A percentile compares a stretch with the other conserved stretches of the same genome.
Evolutionary conservation across 352 stramenopile species (phyloP).

Genomic region (Phytophthora pini): DNA sequence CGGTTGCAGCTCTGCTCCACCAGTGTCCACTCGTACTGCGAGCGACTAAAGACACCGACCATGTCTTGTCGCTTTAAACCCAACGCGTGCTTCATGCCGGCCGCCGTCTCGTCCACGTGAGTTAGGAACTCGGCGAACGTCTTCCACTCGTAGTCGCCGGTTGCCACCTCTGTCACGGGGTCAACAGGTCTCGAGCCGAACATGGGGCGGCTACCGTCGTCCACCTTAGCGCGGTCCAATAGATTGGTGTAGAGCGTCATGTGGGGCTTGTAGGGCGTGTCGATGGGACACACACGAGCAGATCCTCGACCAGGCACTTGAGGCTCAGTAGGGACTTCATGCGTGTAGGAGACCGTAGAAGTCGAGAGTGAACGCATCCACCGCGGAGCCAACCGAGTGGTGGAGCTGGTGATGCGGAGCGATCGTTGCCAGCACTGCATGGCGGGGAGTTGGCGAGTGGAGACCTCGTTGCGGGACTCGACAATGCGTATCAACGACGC

Average conservation of each 20-base stretch:
- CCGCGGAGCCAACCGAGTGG: neutral
- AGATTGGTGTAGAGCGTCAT: constrained; percentile 71
- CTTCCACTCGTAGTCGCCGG: constrained; percentile 54
- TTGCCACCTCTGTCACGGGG: constrained; percentile 33
- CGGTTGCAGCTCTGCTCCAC: constrained; percentile 67
- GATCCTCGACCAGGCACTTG: constrained; percentile 22
- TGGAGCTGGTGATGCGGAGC: neutral
- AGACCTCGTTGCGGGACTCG: neutral
- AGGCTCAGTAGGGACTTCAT: constrained; percentile 11
- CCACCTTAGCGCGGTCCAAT: constrained; percentile 48
- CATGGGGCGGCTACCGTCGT: constrained; percentile 54
- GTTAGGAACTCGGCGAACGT: constrained; percentile 60
- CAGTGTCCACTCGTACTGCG: constrained; percentile 69
- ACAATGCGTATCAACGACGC: constrained; percentile 9
- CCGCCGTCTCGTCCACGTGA: constrained; percentile 43
- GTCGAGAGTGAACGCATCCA: constrained; percentile 17
- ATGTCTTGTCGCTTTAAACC: constrained; percentile 46
- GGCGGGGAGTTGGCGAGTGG: neutral
- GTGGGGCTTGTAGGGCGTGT: constrained; percentile 40
- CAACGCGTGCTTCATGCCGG: constrained; percentile 45
- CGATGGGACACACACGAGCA: constrained; percentile 26
- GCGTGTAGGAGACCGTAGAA: constrained; percentile 11
- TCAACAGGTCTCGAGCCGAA: constrained; percentile 56
- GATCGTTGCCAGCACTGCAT: constrained; percentile 17
- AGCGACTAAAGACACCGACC: constrained; percentile 63